Conservation (phyloP, 257 asterid species). For the Leonotis leonurus region DNA sequence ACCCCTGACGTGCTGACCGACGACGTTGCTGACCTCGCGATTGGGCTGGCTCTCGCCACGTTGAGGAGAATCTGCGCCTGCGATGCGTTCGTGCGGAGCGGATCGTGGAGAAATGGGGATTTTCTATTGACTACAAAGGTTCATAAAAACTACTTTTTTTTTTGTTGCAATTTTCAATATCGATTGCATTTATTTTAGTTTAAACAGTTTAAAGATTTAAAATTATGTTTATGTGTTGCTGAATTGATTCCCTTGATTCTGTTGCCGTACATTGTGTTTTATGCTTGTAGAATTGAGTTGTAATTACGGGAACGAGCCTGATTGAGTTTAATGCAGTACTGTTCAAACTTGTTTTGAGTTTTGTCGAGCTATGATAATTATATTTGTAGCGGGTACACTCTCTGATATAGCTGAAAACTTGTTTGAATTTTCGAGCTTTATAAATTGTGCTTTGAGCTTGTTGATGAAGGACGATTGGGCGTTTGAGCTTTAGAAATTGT, state of each 20-base stretch:
- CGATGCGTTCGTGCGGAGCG: conserved; percentile 40
- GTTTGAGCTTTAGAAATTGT: background rate
- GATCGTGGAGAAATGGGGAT: conserved; percentile 46
- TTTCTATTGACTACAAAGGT: conserved; percentile 49
- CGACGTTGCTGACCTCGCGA: conserved; percentile 70
- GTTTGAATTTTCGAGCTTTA: background rate
- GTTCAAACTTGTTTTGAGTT: background rate
- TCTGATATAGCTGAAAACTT: background rate
- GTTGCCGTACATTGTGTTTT: background rate
- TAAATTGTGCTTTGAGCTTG: background rate
- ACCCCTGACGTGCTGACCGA: conserved; percentile 85
- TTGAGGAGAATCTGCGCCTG: conserved; percentile 46
- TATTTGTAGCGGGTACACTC: background rate
- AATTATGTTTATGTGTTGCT: background rate
- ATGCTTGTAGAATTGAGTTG: background rate
- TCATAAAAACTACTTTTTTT: background rate
- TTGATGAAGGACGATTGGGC: background rate
- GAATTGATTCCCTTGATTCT: background rate
- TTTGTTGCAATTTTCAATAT: background rate
- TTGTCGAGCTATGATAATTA: no score
- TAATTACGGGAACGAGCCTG: background rate
- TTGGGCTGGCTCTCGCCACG: conserved; percentile 42
- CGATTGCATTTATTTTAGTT: background rate
- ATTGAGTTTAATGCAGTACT: background rate
- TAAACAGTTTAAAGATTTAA: background rate